phyloP scores from a whole-genome alignment of 2,329 filamentous ascomycete genomes.

The Lachnellula hyalina region DNA sequence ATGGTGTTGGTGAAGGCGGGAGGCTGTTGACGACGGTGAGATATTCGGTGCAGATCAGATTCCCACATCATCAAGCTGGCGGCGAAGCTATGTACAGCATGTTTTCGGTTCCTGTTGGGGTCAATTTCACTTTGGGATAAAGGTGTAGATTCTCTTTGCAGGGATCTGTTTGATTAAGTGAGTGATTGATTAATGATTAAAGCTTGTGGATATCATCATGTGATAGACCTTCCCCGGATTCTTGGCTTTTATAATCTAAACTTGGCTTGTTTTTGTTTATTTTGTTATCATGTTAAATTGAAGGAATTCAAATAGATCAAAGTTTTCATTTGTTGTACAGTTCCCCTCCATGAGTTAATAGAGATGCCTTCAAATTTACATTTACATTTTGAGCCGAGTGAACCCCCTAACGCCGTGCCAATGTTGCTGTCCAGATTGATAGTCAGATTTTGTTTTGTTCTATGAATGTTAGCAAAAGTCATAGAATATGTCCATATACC shows the following conservation, averaged over 20 bases:
- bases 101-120: background rate
- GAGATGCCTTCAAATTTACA: background rate
- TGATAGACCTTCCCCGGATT: too few species aligned
- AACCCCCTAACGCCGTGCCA: constrained; percentile 10
- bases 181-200: too few species aligned
- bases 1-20: background rate
- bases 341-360: background rate
- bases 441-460: background rate
- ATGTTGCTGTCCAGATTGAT: constrained; percentile 7
- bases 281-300: too few species aligned
- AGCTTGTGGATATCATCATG: too few species aligned
- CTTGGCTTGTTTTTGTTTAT: too few species aligned
- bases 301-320: background rate
- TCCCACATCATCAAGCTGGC: constrained; percentile 14
- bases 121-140: too few species aligned
- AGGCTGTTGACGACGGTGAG: background rate
- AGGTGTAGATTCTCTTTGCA: too few species aligned
- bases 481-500: constrained; percentile 7
- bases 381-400: background rate
- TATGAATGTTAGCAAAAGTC: background rate
- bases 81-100: constrained; percentile 3
- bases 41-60: constrained; percentile 1
- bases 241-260: too few species aligned
- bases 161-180: too few species aligned
- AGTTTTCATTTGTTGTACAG: background rate